Evolutionary conservation across 2,329 filamentous ascomycete genomes (phyloP).

Genomic region (Didymella segeticola): DNA sequence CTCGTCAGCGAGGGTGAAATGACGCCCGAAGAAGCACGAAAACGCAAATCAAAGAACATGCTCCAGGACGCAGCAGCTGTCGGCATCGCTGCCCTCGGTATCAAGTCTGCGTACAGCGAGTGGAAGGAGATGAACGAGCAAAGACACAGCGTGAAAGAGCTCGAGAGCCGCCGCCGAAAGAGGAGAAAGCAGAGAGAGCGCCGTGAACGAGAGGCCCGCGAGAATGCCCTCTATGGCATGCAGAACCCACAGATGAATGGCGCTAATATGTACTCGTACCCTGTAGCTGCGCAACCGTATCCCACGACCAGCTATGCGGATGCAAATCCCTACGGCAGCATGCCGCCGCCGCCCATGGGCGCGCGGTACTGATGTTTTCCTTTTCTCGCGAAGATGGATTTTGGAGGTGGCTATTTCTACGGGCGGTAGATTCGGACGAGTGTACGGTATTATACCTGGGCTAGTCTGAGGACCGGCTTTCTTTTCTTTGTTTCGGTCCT

Average conservation of each 20-base stretch:
- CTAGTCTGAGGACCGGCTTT: constrained; percentile 3
- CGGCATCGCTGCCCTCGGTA: constrained; percentile 70
- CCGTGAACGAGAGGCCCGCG: constrained; percentile 54
- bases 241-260: constrained; percentile 30
- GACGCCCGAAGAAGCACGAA: constrained; percentile 66
- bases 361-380: constrained; percentile 36
- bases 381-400: background rate
- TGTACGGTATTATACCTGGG: constrained; percentile 14
- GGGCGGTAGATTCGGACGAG: background rate
- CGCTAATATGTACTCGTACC: constrained; percentile 49
- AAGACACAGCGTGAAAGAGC: constrained; percentile 62
- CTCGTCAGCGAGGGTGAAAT: constrained; percentile 70
- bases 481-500: constrained; percentile 4
- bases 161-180: constrained; percentile 58
- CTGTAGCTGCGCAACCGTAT: constrained; percentile 45
- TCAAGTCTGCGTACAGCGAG: constrained; percentile 70
- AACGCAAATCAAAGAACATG: constrained; percentile 68
- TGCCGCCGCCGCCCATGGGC: constrained; percentile 51
- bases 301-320: constrained; percentile 52
- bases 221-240: constrained; percentile 49
- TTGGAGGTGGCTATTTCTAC: background rate
- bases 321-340: constrained; percentile 53
- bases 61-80: constrained; percentile 70
- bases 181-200: constrained; percentile 53
- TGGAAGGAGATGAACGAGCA: constrained; percentile 73